Percentiles rank a stretch among this genome's conserved stretches.
phyloP scores from a whole-genome alignment of 768 basidiomycete genomes.

The Baorangia bicolor region DNA sequence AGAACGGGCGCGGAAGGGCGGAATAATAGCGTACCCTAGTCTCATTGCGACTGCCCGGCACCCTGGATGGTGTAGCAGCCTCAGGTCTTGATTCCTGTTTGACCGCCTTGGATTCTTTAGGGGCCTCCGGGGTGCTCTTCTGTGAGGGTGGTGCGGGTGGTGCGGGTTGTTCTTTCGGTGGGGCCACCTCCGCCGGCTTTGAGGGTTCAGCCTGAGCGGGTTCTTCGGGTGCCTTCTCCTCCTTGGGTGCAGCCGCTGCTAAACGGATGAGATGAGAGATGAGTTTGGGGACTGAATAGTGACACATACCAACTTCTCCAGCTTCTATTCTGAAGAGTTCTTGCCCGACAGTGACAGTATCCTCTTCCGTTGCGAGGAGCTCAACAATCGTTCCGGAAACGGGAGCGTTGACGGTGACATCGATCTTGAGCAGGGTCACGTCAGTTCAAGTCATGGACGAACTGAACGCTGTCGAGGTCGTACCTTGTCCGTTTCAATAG shows the following conservation, averaged over 20 bases:
- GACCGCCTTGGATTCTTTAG: conserved; percentile 35
- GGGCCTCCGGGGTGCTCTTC: conserved; percentile 27
- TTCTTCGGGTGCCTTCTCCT: conserved; percentile 24
- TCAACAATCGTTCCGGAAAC: conserved; percentile 84
- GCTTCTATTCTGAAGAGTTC: conserved; percentile 90
- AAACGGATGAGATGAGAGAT: not conserved
- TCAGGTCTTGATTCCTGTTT: conserved; percentile 34
- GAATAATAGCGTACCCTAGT: conserved; percentile 60
- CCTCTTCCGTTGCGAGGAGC: conserved; percentile 85
- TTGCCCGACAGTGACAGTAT: conserved; percentile 92
- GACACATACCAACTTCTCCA: conserved; percentile 57
- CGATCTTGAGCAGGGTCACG: conserved; percentile 59
- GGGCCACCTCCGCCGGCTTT: conserved; percentile 40
- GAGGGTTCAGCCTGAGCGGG: conserved; percentile 25
- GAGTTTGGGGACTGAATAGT: not conserved
- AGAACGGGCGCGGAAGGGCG: not conserved
- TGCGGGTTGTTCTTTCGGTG: conserved; percentile 49
- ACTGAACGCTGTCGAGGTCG: not conserved
- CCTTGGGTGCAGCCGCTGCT: conserved; percentile 33
- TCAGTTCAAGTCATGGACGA: not conserved
- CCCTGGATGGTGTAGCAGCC: conserved; percentile 34
- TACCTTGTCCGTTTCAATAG: conserved; percentile 99
- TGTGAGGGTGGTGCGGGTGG: conserved; percentile 44
- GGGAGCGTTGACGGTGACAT: conserved; percentile 95
- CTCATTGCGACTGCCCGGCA: conserved; percentile 68